These are phyloP conservation scores for Aureobasidium sp. DNA, from an alignment of 2,329 filamentous ascomycete genomes.

Conservation along the genomic window DNA sequence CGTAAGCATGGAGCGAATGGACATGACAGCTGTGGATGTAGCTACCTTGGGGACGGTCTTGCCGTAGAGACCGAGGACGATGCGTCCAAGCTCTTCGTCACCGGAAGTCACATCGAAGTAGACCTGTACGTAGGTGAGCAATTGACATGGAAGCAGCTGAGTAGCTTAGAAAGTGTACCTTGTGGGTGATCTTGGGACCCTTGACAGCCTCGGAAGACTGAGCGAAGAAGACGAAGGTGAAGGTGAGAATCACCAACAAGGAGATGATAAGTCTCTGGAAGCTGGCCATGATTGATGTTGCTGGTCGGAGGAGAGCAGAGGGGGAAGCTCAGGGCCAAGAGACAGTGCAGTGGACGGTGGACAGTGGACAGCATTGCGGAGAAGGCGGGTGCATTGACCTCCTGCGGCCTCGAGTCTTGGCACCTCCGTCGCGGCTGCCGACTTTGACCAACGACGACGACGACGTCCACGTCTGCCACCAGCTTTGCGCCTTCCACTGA, in stretches of 20 bases:
- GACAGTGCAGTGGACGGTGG: neutral
- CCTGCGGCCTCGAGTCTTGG: neutral
- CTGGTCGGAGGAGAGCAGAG: slow-evolving; percentile 8
- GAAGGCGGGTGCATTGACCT: neutral
- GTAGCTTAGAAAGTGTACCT: slow-evolving; percentile 45
- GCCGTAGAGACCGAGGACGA: slow-evolving; percentile 79
- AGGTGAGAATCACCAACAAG: slow-evolving; percentile 67
- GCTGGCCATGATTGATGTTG: slow-evolving; percentile 59
- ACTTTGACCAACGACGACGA: neutral
- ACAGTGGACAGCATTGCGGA: neutral
- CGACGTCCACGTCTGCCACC: neutral
- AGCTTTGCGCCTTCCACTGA: neutral
- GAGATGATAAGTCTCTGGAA: slow-evolving; percentile 64
- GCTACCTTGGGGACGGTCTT: slow-evolving; percentile 71
- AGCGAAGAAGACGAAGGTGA: slow-evolving; percentile 68
- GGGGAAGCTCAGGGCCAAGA: neutral
- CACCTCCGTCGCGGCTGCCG: neutral
- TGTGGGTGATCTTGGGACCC: slow-evolving; percentile 91
- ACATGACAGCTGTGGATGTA: neutral
- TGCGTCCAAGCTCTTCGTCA: slow-evolving; percentile 64
- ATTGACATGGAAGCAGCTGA: neutral
- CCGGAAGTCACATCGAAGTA: slow-evolving; percentile 79
- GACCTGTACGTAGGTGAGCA: slow-evolving; percentile 40
- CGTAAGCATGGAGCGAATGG: neutral
- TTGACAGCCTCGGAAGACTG: slow-evolving; percentile 65